phyloP scores from a whole-genome alignment of 306 rosid species.

The Sicyos baderoa region DNA sequence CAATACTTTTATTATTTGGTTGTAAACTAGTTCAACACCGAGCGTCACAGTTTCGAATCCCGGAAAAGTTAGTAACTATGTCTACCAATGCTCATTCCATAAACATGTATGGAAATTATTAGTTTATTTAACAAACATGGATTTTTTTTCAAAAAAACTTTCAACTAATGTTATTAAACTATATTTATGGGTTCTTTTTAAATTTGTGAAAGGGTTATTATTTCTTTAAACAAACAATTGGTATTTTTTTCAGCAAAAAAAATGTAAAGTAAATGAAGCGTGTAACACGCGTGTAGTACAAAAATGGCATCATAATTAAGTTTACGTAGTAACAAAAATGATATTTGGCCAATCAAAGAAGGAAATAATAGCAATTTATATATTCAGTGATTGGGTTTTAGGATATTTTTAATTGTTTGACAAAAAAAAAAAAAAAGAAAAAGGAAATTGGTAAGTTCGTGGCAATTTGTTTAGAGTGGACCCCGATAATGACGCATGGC shows the following conservation, averaged over 20 bases:
- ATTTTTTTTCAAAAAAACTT: no score
- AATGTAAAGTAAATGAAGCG: not conserved
- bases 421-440: not conserved
- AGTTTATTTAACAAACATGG: no score
- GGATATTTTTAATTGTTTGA: not conserved
- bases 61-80: no score
- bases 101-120: no score
- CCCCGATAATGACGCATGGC: not conserved
- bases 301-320: not conserved
- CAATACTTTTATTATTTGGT: no score
- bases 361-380: not conserved
- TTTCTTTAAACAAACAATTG: no score
- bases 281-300: not conserved
- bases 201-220: no score
- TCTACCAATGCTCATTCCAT: no score
- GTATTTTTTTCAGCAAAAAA: not conserved
- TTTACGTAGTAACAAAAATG: not conserved
- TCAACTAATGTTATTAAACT: no score
- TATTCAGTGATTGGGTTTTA: not conserved
- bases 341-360: not conserved
- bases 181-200: no score
- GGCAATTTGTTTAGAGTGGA: conserved; percentile 4
- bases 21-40: no score
- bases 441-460: not conserved
- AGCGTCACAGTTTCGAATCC: no score